Evolutionary conservation across 2,329 filamentous ascomycete genomes (phyloP), one percentile per base, ranked within the genome.

Genomic region (Onygenales sp.): DNA sequence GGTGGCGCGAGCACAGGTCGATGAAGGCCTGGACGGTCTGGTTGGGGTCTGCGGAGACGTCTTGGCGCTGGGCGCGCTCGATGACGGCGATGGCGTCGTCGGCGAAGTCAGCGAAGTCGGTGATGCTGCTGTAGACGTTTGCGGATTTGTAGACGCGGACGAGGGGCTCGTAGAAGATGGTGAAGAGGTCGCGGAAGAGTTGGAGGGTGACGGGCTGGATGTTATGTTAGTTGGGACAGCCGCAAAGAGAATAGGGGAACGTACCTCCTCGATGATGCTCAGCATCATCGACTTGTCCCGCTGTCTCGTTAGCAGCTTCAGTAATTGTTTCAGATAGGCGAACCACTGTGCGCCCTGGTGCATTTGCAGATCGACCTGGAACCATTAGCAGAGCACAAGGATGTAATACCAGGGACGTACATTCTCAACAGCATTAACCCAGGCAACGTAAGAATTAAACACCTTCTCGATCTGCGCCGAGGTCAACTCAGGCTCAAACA

Each of bases 21-120:
- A 98, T 98, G 65, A 98, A 98, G 13, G 90, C 86, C 68, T 98
- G 93, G 1, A 98, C 93, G 0, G 93, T 98, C 74, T 96, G 91
- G 68, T 98, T 98, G 4, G 93, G 93, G 67, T 98, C 93, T 1
- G 92, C 90, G 2, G 88, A 91, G 45, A 93, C 86, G 67, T 97
- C 93, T 67, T 85, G 82, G 33, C 80, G 74, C 61, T 86, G 83
- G 40, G 81, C 82, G 43, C 78, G 77, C 63, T 85, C 82, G 51
- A 86, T 81, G 59, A 91, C 89, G 64, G 83, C 80, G 61, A 97
- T 95, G 67, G 91, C 87, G 67, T 98, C 93, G 64, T 96, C 90
- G 51, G 93, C 83, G 63, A 98, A 98, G 40, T 84, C 78, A 0
- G 92, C 87, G 73, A 98, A 97, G 69, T 98, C 93, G 0, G 92